These are phyloP conservation scores for Candida berthetii DNA, from an alignment of 805 yeast genomes.

Conservation along the genomic window DNA sequence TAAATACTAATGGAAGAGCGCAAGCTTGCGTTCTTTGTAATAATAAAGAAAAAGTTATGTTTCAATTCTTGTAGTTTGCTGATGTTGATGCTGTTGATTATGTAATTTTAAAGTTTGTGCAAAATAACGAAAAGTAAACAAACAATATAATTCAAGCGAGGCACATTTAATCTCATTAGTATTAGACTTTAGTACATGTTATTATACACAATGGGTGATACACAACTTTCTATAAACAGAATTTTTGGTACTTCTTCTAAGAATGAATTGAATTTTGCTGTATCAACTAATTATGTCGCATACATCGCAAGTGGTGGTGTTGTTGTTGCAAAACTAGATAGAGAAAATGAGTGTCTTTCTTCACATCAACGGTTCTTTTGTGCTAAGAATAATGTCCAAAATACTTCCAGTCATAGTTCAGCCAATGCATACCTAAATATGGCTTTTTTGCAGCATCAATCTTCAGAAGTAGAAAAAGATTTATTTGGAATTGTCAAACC, in stretches of 20 bases:
- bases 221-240: constrained; percentile 12
- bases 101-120: no score
- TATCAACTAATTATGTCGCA: constrained; percentile 36
- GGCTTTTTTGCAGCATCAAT: neutral
- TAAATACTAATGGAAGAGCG: no score
- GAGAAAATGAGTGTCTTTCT: constrained; percentile 11
- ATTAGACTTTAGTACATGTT: no score
- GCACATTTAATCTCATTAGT: no score
- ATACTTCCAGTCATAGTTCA: neutral
- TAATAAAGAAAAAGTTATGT: no score
- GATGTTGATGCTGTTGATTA: no score
- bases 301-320: constrained; percentile 59
- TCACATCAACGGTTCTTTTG: constrained; percentile 43
- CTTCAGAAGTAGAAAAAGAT: constrained; percentile 1
- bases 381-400: constrained; percentile 30
- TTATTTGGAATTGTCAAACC: constrained; percentile 2
- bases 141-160: no score
- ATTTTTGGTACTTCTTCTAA: constrained; percentile 45
- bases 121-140: no score
- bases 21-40: no score
- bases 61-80: no score
- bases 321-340: constrained; percentile 34
- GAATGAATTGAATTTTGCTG: constrained; percentile 31
- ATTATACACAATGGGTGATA: neutral
- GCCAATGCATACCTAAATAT: constrained; percentile 1